These are phyloP conservation scores for Backusella liffmaniae DNA, from an alignment of 192 early-diverging fungal genomes.

Conservation along the genomic window DNA sequence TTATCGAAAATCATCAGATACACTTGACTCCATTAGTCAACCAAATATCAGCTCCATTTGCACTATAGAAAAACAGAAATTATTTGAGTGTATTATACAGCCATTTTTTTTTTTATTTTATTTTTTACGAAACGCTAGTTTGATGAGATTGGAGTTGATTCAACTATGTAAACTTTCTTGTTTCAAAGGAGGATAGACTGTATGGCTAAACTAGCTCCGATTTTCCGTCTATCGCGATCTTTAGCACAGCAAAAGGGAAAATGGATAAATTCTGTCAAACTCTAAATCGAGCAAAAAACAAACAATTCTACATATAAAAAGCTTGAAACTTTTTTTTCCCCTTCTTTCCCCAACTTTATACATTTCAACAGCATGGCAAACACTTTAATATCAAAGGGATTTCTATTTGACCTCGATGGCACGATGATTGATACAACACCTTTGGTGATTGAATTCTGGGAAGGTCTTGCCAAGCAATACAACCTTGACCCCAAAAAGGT, in stretches of 20 bases:
- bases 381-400: slow-evolving; percentile 14
- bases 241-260: not conserved
- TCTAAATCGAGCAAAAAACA: not conserved
- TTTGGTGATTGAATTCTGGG: slow-evolving; percentile 49
- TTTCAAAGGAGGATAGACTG: not conserved
- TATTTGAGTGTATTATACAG: no score
- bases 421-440: slow-evolving; percentile 53
- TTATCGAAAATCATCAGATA: no score
- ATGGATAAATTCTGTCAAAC: not conserved
- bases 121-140: not conserved
- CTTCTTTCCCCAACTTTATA: not conserved
- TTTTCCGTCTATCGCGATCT: not conserved
- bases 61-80: no score
- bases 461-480: slow-evolving; percentile 36
- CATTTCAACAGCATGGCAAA: not conserved
- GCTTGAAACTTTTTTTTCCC: no score
- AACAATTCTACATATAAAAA: not conserved
- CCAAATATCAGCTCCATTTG: no score
- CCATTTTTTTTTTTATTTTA: no score
- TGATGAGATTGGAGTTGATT: not conserved
- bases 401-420: slow-evolving; percentile 45
- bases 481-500: slow-evolving; percentile 39
- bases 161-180: not conserved
- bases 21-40: no score
- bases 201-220: not conserved